These are phyloP conservation scores for Trametes gibbosa DNA, from an alignment of 768 basidiomycete species.

Conservation along the genomic window DNA sequence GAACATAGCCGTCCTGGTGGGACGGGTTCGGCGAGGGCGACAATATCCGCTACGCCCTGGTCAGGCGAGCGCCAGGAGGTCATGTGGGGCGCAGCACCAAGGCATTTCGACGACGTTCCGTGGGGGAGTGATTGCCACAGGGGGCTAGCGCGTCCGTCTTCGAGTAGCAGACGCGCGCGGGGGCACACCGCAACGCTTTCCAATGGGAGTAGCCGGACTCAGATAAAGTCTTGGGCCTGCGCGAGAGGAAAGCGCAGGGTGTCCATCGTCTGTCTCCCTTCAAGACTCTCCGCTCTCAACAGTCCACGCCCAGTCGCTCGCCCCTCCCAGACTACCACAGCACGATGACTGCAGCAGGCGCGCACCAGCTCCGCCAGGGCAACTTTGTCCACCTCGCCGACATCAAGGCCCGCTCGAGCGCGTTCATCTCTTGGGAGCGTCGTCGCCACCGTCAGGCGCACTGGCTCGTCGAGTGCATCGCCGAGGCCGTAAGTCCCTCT, in stretches of 20 bases:
- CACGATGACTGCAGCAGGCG: slow-evolving; percentile 2
- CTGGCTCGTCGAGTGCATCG: slow-evolving; percentile 32
- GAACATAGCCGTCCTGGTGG: no score
- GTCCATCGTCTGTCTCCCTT: neutral
- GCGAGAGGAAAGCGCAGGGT: neutral
- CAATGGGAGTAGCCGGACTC: neutral
- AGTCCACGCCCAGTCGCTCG: neutral
- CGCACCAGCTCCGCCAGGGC: slow-evolving; percentile 19
- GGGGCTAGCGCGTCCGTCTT: slow-evolving; percentile 6
- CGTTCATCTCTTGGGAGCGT: slow-evolving; percentile 24
- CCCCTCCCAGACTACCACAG: neutral
- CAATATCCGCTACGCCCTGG: slow-evolving; percentile 1
- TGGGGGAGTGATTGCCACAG: slow-evolving; percentile 10
- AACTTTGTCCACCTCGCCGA: slow-evolving; percentile 26
- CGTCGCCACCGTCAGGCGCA: slow-evolving; percentile 29
- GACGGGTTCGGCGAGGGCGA: neutral
- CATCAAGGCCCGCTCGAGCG: slow-evolving; percentile 21
- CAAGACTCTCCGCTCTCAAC: slow-evolving; percentile 1
- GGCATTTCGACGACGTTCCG: neutral
- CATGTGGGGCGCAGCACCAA: slow-evolving; percentile 2
- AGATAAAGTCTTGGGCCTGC: slow-evolving; percentile 5
- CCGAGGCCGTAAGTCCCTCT: slow-evolving; percentile 28
- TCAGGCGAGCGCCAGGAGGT: slow-evolving; percentile 10
- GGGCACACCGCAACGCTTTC: neutral
- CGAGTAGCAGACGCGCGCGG: no score